Evolutionary conservation across 1,284 basidiomycete species (phyloP).

Genomic region (Takashimella tepidaria): DNA sequence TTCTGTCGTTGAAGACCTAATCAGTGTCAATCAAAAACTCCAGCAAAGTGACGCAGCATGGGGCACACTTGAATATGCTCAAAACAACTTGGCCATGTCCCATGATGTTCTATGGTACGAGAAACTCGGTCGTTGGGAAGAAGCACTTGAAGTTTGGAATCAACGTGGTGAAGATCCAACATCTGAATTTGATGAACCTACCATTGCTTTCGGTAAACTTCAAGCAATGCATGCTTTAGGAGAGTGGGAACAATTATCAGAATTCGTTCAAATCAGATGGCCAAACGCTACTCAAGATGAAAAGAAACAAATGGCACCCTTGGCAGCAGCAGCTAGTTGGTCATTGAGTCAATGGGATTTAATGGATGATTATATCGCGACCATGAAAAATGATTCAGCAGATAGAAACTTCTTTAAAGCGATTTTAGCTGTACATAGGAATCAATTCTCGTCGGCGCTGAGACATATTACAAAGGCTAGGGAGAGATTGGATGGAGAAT

Average conservation of each 20-base stretch:
- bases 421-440: conserved; percentile 91
- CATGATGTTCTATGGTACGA: conserved; percentile 77
- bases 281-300: conserved; percentile 75
- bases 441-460: conserved; percentile 87
- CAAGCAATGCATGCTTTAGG: conserved; percentile 95
- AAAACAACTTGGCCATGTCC: conserved; percentile 53
- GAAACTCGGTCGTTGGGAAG: conserved; percentile 92
- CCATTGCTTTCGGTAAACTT: conserved; percentile 75
- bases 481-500: conserved; percentile 85
- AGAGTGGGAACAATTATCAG: conserved; percentile 91
- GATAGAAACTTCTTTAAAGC: conserved; percentile 96
- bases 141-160: conserved; percentile 77
- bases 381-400: conserved; percentile 89
- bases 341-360: conserved; percentile 94
- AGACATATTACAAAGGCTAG: conserved; percentile 91
- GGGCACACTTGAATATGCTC: conserved; percentile 84
- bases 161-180: conserved; percentile 38
- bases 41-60: conserved; percentile 96
- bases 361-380: conserved; percentile 96
- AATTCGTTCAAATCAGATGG: conserved; percentile 88
- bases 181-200: conserved; percentile 60
- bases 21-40: conserved; percentile 94
- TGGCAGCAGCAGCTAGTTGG: conserved; percentile 97
- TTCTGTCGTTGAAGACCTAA: conserved; percentile 84
- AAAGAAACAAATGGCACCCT: conserved; percentile 85